Evolutionary conservation across 371 early-diverging fungal species (phyloP), one percentile per base, ranked within the genome.

Genomic region (Syncephalastrum contaminatum): DNA sequence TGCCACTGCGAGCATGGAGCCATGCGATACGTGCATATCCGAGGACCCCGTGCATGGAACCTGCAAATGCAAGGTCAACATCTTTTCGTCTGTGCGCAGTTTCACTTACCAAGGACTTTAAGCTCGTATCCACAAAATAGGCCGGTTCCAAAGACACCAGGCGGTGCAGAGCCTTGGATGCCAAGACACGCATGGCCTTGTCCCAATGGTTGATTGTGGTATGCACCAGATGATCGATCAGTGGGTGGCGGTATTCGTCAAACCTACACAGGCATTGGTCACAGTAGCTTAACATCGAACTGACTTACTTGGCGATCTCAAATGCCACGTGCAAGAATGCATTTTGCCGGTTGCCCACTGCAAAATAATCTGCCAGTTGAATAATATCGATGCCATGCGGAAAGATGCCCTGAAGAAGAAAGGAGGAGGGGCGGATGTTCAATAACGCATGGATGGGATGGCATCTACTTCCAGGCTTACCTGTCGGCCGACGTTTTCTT

Each of bases 401-500:
- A 53, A 97, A 94, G 41, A 89, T 77, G n/a, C 86, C 85, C 86
- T 87, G 12, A 14, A 48, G 12, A 21, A 50, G 22, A 36, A 18
- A 21, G 16, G 45, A 10, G 36, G 46, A 36, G 27, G 7, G 13
- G 27, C 13, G 27, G 43, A 27, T 16, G 21, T 14, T 12, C 6
- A 18, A 27, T 7, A 24, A 24, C 16, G 36, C 25, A 25, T 25
- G 7, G 0, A 3, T 25, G 7, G n/a, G n/a, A n/a, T n/a, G n/a
- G n/a, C n/a, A 25, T 7, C 7, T 25, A 5, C 25, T 25, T 25
- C 25, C 36, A 14, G 25, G 46, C 64, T 64, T 70, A 88, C 94
- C 75, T 90, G 85, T 59, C 99, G 77, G 7, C 99, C 99, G 21
- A 95, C 97, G 56, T 92, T 91, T 65, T 98, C 99, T 67, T 98